These are phyloP conservation scores for Chaetomium fimeti DNA, from an alignment of 495 filamentous ascomycete species.

Conservation along the genomic window DNA sequence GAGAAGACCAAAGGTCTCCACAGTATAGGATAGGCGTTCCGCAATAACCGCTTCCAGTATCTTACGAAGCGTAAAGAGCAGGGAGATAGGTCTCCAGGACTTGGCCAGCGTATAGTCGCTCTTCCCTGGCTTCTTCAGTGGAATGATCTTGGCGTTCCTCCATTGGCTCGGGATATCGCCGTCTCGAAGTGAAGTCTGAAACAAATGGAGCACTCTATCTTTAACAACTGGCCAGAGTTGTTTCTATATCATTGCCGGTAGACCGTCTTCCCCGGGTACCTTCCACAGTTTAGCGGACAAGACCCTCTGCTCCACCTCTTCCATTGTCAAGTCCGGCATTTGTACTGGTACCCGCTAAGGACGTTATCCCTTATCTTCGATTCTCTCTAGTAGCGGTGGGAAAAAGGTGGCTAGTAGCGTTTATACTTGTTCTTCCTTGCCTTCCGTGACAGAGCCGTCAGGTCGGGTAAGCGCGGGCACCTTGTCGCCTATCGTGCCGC, in stretches of 20 bases:
- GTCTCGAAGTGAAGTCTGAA: slow-evolving; percentile 9
- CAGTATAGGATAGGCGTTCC: neutral
- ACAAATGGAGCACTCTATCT: slow-evolving; percentile 2
- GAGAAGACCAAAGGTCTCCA: neutral
- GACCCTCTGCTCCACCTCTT: neutral
- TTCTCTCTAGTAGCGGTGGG: slow-evolving; percentile 2
- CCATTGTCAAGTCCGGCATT: neutral
- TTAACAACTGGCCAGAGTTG: slow-evolving; percentile 9
- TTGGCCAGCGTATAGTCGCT: slow-evolving; percentile 12
- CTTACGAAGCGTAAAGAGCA: neutral
- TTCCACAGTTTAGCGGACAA: neutral
- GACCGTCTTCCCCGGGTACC: slow-evolving; percentile 1
- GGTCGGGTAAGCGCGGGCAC: neutral
- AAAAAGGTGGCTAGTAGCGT: slow-evolving; percentile 8
- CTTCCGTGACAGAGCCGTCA: neutral
- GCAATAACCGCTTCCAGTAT: slow-evolving; percentile 1
- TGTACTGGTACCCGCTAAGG: neutral
- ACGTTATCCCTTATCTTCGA: slow-evolving; percentile 7
- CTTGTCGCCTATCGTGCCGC: neutral
- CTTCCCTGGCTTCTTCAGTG: slow-evolving; percentile 11
- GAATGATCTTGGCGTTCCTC: slow-evolving; percentile 1
- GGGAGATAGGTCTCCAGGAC: slow-evolving; percentile 7
- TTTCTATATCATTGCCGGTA: slow-evolving; percentile 5
- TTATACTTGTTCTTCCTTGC: slow-evolving; percentile 9
- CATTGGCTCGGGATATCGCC: slow-evolving; percentile 9